Conservation (phyloP, 306 rosid species). For the Lathyrus aphaca region DNA sequence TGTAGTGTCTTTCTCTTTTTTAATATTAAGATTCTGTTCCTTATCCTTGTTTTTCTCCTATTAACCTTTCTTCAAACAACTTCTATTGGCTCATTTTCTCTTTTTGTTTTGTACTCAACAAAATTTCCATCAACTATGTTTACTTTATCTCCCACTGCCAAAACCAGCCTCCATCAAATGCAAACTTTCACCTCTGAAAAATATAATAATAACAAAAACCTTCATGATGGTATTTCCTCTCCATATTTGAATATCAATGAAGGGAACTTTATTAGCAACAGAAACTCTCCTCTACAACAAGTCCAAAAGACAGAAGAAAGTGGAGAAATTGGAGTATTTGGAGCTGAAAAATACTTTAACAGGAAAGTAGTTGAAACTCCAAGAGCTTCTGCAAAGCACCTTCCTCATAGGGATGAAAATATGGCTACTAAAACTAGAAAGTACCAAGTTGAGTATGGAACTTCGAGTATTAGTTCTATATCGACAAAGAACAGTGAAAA, state of each 20-base stretch:
- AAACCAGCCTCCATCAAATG: constrained; percentile 39
- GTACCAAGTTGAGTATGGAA: constrained; percentile 45
- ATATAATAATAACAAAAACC: constrained; percentile 23
- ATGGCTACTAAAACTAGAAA: constrained; percentile 36
- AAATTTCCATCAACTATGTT: constrained; percentile 42
- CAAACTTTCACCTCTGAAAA: constrained; percentile 41
- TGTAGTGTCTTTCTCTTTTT: constrained; percentile 36
- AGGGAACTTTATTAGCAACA: constrained; percentile 32
- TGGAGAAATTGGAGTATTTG: constrained; percentile 90
- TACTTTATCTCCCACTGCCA: constrained; percentile 48
- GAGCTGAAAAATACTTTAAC: constrained; percentile 91
- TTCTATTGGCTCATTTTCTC: not conserved
- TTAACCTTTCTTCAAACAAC: not conserved
- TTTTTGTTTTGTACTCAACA: constrained; percentile 32
- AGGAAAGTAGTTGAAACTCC: constrained; percentile 53
- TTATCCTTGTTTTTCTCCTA: not conserved
- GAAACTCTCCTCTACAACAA: constrained; percentile 12
- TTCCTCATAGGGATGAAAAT: constrained; percentile 39
- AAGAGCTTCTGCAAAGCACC: constrained; percentile 39
- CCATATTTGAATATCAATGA: constrained; percentile 43
- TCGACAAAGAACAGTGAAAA: constrained; percentile 81
- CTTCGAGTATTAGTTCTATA: constrained; percentile 74
- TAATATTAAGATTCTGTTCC: constrained; percentile 38
- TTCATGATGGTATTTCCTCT: constrained; percentile 48
- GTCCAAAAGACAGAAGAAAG: constrained; percentile 61